Base-by-base conservation (phyloP, 345 rosid species). In the Melastoma malabathricum region DNA sequence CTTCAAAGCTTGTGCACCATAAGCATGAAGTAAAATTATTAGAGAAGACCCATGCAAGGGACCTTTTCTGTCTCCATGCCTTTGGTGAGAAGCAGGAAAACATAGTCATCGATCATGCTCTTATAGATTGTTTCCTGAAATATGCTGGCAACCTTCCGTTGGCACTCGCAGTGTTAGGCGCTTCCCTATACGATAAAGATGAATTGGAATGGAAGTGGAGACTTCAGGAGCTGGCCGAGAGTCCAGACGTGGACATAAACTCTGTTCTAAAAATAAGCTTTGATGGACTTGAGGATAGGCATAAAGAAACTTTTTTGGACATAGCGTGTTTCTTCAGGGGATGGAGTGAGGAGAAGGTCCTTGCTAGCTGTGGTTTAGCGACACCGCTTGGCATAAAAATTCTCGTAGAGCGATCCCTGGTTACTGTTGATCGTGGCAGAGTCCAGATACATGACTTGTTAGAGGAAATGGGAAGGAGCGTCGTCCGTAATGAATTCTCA, bases 341-440 rank as follows among this genome's bases (percentile, higher is more conserved):
- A 1, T 15, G 14, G 31, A 5, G 1, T 5, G 15, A 25, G 2
- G 16, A 4, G 0, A 9, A 15, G 2, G 54, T 27, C 3, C 54
- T 51, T 14, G 0, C 23, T 0, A 6, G 43, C 16, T 51, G 43
- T 2, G 14, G 15, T 15, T 31, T 51, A 10, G 10, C 23, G 39
- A 6, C 20, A 8, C 12, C 1, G 0, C 16, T 16, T 15, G 54
- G 54, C 15, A 15, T 51, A 1, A 18, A 16, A 51, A 12, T 31
- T 16, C 43, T 51, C 27, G 39, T 51, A 1, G 39, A 31, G 5
- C 23, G 4, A 15, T 51, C 43, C 12, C 27, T 51, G 0, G 10
- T 29, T n/a, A n/a, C 5, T 34, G 2, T 3, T 0, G 9, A 16
- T 3, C 1, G 0, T 1, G 3, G 0, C 5, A 34, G 1, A 1